phyloP scores from a whole-genome alignment of 441 rosid species.

The Brassica hybrid region DNA sequence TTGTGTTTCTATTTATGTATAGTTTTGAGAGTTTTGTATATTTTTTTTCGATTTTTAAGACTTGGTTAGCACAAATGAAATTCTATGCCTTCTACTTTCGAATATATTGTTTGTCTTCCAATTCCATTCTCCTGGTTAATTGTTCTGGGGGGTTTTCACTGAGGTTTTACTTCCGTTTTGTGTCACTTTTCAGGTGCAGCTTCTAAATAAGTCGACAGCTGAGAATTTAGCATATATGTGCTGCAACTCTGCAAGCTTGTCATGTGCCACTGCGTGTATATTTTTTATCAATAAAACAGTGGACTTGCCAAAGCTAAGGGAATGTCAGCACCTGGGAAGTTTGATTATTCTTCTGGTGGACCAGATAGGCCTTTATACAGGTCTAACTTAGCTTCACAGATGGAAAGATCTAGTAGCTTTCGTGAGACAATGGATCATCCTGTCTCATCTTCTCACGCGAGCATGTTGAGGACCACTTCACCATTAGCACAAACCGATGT shows the following conservation, averaged over 20 bases:
- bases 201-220: conserved; percentile 38
- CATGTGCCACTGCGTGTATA: conserved; percentile 70
- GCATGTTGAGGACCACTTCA: conserved; percentile 70
- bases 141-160: conserved; percentile 12
- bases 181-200: conserved; percentile 56
- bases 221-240: conserved; percentile 61
- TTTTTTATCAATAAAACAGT: conserved; percentile 51
- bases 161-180: conserved; percentile 35
- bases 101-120: not conserved
- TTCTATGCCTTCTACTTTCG: no score
- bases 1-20: conserved; percentile 14
- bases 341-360: conserved; percentile 85
- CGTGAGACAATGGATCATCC: conserved; percentile 82
- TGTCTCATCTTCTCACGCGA: conserved; percentile 71
- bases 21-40: no score
- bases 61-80: conserved; percentile 8
- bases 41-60: not conserved
- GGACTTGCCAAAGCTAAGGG: conserved; percentile 61
- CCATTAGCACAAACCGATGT: conserved; percentile 72
- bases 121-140: conserved; percentile 1
- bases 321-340: conserved; percentile 90
- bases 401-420: conserved; percentile 92
- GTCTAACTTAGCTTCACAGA: conserved; percentile 75
- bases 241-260: conserved; percentile 55
- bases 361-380: conserved; percentile 85